Evolutionary conservation across 257 asterid genomes (phyloP).

Genomic region (Nicotiana benthamiana): DNA sequence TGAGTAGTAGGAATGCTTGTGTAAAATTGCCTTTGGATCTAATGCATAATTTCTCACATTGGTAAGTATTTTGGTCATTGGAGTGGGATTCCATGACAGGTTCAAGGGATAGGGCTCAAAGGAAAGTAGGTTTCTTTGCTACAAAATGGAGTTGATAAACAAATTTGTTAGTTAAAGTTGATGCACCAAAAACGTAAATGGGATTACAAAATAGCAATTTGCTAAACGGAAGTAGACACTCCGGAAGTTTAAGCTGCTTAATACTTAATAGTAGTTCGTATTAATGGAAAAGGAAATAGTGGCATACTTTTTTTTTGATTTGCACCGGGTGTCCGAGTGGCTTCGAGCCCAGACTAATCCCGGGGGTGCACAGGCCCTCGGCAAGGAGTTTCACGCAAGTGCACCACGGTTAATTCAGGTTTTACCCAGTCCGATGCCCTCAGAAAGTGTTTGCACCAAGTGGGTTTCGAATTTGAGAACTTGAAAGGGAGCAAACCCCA

Average conservation of each 20-base stretch:
- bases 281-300: not conserved
- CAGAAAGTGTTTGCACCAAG: too few species aligned
- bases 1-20: not conserved
- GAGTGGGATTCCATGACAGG: not conserved
- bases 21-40: not conserved
- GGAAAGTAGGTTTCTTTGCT: not conserved
- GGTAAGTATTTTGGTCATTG: not conserved
- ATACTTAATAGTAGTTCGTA: not conserved
- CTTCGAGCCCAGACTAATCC: too few species aligned
- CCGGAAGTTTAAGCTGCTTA: not conserved
- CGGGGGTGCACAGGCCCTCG: too few species aligned
- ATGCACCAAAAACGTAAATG: not conserved
- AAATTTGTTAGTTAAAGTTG: not conserved
- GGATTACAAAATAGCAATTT: not conserved
- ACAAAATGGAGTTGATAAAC: not conserved
- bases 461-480: too few species aligned
- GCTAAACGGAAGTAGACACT: not conserved
- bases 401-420: too few species aligned
- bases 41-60: not conserved
- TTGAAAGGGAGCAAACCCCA: too few species aligned
- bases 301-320: too few species aligned
- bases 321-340: too few species aligned
- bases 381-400: too few species aligned
- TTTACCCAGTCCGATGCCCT: too few species aligned
- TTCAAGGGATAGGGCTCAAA: not conserved